Percentiles rank a stretch among this genome's conserved stretches.
These are phyloP conservation scores for Cercospora nicotianae DNA, from an alignment of 2,329 filamentous ascomycete species.

Conservation along the genomic window DNA sequence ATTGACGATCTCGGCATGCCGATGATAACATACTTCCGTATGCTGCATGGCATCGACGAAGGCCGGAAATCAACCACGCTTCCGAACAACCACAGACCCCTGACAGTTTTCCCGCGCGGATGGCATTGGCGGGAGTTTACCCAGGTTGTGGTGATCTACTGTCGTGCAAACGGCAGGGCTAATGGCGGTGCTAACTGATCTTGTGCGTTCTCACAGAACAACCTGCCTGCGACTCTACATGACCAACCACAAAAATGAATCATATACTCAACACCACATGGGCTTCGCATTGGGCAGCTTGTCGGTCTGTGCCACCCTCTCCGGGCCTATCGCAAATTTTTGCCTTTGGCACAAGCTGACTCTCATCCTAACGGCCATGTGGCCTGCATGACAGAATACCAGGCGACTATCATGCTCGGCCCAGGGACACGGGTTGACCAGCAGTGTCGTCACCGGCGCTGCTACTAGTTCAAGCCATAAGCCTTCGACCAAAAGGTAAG, in stretches of 20 bases:
- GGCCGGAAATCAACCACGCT: neutral
- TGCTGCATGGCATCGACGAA: neutral
- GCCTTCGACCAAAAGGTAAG: neutral
- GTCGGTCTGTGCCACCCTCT: neutral
- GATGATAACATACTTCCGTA: neutral
- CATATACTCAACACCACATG: neutral
- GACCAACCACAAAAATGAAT: neutral
- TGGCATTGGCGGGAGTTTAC: neutral
- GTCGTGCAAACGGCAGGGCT: neutral
- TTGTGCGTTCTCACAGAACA: neutral
- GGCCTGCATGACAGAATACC: neutral
- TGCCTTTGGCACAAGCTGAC: neutral
- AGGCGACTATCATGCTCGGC: neutral
- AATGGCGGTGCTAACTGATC: neutral
- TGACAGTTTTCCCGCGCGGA: neutral
- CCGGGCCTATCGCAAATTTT: neutral
- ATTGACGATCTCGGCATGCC: neutral
- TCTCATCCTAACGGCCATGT: neutral
- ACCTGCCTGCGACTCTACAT: neutral
- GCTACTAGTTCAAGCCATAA: neutral
- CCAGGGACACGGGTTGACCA: neutral
- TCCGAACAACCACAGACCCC: neutral
- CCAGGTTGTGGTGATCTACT: neutral
- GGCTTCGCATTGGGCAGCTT: neutral
- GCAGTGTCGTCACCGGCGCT: neutral